Conservation (phyloP, 306 rosid species). For the Rosa chinensis region DNA sequence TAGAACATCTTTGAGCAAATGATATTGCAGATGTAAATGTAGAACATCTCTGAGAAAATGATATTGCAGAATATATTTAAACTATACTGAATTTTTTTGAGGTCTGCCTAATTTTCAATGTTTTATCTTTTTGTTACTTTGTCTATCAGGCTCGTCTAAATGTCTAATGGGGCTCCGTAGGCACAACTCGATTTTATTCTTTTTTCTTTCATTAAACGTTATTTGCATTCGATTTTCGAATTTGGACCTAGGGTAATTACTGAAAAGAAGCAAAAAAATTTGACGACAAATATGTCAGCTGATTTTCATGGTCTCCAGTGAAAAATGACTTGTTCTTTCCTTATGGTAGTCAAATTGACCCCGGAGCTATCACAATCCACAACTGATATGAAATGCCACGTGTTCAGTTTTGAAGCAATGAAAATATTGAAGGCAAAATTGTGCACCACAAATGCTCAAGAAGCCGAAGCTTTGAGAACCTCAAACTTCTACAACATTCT, state of each 20-base stretch:
- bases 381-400: conserved; percentile 7
- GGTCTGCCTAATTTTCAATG: too few relatives aligned
- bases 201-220: not conserved
- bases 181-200: too few relatives aligned
- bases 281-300: too few relatives aligned
- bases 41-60: too few relatives aligned
- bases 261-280: not conserved
- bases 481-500: not conserved
- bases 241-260: not conserved
- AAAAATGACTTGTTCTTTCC: not conserved
- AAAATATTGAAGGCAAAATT: not conserved
- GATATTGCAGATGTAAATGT: not conserved
- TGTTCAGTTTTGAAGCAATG: not conserved
- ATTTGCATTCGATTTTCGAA: not conserved
- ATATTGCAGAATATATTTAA: too few relatives aligned
- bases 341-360: not conserved
- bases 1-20: not conserved
- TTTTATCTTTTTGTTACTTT: too few relatives aligned
- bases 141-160: too few relatives aligned
- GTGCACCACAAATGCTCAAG: conserved; percentile 17
- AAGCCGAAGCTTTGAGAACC: not conserved
- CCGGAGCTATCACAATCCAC: conserved; percentile 4
- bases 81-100: too few relatives aligned
- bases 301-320: not conserved
- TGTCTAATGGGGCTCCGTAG: too few relatives aligned